Evolutionary conservation across 148 eudicot species (phyloP), one percentile per base, ranked within the genome.

Genomic region (Beta vulgaris): DNA sequence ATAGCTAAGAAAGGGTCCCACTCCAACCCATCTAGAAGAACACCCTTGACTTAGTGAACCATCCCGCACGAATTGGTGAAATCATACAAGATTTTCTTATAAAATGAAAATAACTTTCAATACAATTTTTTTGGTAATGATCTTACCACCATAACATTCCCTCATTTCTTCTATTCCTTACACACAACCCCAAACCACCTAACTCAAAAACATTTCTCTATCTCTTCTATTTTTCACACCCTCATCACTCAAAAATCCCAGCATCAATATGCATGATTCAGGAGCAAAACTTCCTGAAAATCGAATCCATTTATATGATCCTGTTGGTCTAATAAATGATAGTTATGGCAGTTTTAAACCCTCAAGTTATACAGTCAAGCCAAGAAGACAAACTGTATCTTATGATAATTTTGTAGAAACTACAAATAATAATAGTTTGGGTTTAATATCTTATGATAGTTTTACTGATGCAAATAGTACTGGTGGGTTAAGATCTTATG

Each of bases 231-330:
- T 49, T 64, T 39, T 32, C 40, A 54, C 35, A 2, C 68, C 5
- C 31, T 37, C 25, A 12, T n/a, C 71, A 31, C 42, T 25, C 14
- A 72, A 39, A 68, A 14, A 31, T 25, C 28, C 2, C n/a, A n/a
- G 7, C 46, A 55, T 44, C 39, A 78, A 73, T 79, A 88, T 91
- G 96, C 16, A 79, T 46, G 85, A 87, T 81, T 79, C 84, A 19
- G 83, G 71, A 80, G 68, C 78, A 6, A 81, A 82, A 61, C 68
- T 12, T 0, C 75, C 84, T 2, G 81, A 76, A 39, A 81, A 73
- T 66, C 84, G 84, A 21, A 61, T 76, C 19, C 80, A 86, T 49
- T 34, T 74, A 39, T 82, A 78, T 39, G 88, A 84, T 78, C 86
- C 88, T 4, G 80, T 84, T 7, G 76, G 77, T n/a, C 80, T 67